Base-by-base conservation (phyloP, 495 filamentous ascomycete genomes). In the Penicillium dipodomyicola region DNA sequence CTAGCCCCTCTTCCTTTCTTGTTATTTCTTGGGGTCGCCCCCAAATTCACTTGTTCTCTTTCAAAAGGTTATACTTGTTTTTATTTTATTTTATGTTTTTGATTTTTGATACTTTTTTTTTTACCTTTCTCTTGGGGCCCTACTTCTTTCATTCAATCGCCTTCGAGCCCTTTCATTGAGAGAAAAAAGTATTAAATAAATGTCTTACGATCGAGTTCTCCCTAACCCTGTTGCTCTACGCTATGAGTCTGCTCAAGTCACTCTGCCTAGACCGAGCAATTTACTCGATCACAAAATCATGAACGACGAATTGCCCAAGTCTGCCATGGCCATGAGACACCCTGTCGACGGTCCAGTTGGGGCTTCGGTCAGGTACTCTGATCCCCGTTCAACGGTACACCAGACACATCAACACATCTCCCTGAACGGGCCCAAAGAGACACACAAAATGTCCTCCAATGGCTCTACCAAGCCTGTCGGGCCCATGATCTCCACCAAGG, bases 171-270 rank as follows among this genome's bases (percentile, higher is more conserved):
- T 45, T 42, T 61, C 64, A 67, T 69, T 68, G 22, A 33, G 30
- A 33, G 14, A 33, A 47, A 42, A 33, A 47, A 42, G 25, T 23
- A 20, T 56, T 66, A 65, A 47, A 65, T 65, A 72, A 73, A 81
- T 82, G 79, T 81, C 79, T 74, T 82, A 73, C 69, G 76, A 82
- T 70, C 78, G 80, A 76, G 79, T 82, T 51, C 74, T 82, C 29
- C 80, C 80, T 62, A 69, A 71, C 50, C 80, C 78, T 51, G 61
- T 70, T 67, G 71, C 73, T 69, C 64, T 81, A 45, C 75, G 69
- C 51, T 67, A 79, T 75, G 76, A 78, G 46, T 59, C 69, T 58
- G 56, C 65, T 37, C 65, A 63, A 62, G 64, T 68, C 53, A 59
- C 61, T 42, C 56, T 71, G 14, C 58, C 67, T 49, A 65, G 72